phyloP scores from a whole-genome alignment of 2,329 filamentous ascomycete species.

The Clonostachys sp. region DNA sequence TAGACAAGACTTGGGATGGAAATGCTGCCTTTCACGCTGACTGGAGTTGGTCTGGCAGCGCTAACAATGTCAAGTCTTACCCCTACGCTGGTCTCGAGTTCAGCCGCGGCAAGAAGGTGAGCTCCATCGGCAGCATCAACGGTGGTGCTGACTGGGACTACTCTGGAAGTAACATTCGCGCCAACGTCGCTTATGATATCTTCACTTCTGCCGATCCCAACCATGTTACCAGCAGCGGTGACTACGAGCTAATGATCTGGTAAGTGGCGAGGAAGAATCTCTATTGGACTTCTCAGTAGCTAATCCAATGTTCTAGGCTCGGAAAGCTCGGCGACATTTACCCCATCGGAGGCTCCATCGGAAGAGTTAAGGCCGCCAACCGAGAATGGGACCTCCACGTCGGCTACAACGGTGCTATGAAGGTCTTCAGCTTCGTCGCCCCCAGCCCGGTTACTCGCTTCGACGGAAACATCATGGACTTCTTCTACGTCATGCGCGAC shows the following conservation, averaged over 20 bases:
- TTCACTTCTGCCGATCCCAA: slow-evolving; percentile 43
- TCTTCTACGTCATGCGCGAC: slow-evolving; percentile 47
- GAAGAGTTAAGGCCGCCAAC: slow-evolving; percentile 47
- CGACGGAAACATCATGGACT: slow-evolving; percentile 49
- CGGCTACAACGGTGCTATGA: slow-evolving; percentile 51
- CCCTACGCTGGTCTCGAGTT: slow-evolving; percentile 16
- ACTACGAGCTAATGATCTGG: slow-evolving; percentile 63
- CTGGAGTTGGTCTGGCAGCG: slow-evolving; percentile 32
- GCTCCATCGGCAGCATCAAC: slow-evolving; percentile 22
- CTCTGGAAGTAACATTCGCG: slow-evolving; percentile 25
- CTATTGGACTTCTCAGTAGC: neutral
- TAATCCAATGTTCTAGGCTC: slow-evolving; percentile 7
- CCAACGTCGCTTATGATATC: slow-evolving; percentile 56
- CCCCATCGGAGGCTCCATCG: slow-evolving; percentile 31
- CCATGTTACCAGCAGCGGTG: slow-evolving; percentile 23
- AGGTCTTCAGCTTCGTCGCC: slow-evolving; percentile 52
- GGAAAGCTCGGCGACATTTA: slow-evolving; percentile 8
- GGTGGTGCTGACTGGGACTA: slow-evolving; percentile 25
- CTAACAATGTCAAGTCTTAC: slow-evolving; percentile 33
- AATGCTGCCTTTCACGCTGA: slow-evolving; percentile 29
- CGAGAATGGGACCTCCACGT: slow-evolving; percentile 50
- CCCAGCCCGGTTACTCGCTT: slow-evolving; percentile 38
- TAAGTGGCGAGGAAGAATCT: slow-evolving; percentile 3
- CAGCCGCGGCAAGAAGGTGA: slow-evolving; percentile 17
- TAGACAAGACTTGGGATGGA: slow-evolving; percentile 23